Base-by-base conservation (phyloP, 106 monocot genomes). In the Apostasia shenzhenica region DNA sequence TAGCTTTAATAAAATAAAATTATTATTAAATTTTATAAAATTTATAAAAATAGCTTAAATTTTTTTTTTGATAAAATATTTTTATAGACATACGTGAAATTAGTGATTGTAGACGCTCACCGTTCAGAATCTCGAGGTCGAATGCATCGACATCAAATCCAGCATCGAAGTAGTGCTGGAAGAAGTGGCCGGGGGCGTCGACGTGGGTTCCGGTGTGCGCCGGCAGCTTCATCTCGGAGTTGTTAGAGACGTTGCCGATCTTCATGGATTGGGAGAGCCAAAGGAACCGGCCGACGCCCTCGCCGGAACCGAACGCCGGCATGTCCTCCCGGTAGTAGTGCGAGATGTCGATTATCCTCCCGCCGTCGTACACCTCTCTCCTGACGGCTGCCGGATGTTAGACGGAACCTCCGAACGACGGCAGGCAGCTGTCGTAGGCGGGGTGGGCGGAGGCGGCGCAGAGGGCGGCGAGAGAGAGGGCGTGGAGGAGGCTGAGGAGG, bases 61-160 rank as follows among this genome's bases (percentile, higher is more conserved):
- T 26, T 26, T 26, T 26, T 26, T 26, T 26, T 26, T 26, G 26
- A 26, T 26, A 26, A 26, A 26, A 26, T 26, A 26, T 26, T 26
- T 26, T 26, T 26, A 26, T 26, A 26, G 26, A 26, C 26, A 0
- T 26, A 26, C 26, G 26, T 26, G 0, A 26, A 26, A 26, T 26
- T 26, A 26, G 26, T 26, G 26, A 26, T 26, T 26, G 26, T 26
- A 26, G 26, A 26, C 26, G 26, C 42, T 8, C 74, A 95, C 95
- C 97, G 63, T 92, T 92, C 48, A 97, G 89, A 48, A 90, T 77
- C 6, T 70, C 79, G 38, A 99, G 92, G 59, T 93, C 92, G 60
- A 90, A 87, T 6, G 86, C 79, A 62, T 99, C 97, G 48, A 92
- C 85, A 58, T 99, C 97, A 63, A 90, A 92, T 1, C 97, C 97